A percentile compares a stretch with the other conserved stretches of the same genome.
Conservation (phyloP, 2,329 filamentous ascomycete species). For the Penicillium sp. region DNA sequence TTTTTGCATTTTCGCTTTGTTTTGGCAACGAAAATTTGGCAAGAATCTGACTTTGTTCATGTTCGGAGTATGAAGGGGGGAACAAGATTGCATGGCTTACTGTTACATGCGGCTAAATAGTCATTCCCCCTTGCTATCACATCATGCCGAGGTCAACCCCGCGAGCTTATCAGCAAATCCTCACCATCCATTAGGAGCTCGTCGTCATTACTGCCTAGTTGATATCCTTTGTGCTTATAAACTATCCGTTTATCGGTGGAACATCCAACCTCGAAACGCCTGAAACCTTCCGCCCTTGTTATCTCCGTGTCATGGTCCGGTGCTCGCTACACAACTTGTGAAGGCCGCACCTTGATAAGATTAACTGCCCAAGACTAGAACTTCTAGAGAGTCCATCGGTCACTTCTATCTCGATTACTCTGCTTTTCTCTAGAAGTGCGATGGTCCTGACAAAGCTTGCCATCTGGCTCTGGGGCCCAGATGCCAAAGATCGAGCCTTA, state of each 20-base stretch:
- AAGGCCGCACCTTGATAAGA: neutral
- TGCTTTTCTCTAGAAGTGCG: neutral
- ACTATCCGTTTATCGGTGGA: neutral
- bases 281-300: neutral
- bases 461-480: conserved; percentile 15
- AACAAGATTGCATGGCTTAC: neutral
- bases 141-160: conserved; percentile 1
- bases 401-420: neutral
- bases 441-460: conserved; percentile 7
- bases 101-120: neutral
- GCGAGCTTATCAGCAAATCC: neutral
- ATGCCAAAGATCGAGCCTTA: conserved; percentile 13
- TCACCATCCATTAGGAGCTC: neutral
- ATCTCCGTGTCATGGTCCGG: neutral
- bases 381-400: neutral
- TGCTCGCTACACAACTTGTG: neutral
- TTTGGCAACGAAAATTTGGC: neutral
- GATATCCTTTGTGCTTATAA: neutral
- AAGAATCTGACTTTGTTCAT: neutral
- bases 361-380: neutral
- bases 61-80: neutral
- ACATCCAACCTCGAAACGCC: neutral
- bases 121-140: neutral
- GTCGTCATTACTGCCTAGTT: neutral
- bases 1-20: too few relatives aligned